phyloP scores from a whole-genome alignment of 129 eudicot species.

The Artemisia argyi region DNA sequence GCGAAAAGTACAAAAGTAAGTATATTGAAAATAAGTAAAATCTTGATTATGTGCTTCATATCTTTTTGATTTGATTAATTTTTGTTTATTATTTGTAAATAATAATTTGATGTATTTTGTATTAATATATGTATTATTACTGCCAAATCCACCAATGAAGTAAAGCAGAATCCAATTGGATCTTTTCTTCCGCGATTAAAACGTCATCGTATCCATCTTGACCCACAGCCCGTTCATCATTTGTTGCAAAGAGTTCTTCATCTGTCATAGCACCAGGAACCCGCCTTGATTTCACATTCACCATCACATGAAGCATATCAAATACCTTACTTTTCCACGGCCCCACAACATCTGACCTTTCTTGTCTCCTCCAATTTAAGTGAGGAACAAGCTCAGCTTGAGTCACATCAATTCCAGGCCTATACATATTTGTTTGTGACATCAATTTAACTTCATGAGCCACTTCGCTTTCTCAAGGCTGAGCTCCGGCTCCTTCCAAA shows the following conservation, averaged over 20 bases:
- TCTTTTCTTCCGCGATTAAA: conserved; percentile 77
- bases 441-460: conserved; percentile 84
- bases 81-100: too few species aligned
- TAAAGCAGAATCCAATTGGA: conserved; percentile 83
- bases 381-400: conserved; percentile 92
- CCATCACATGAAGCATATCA: conserved; percentile 93
- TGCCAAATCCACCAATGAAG: too few species aligned
- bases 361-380: conserved; percentile 87
- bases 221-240: conserved; percentile 34
- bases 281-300: conserved; percentile 88
- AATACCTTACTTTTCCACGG: conserved; percentile 83
- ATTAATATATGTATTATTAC: too few species aligned
- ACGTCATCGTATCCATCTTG: conserved; percentile 76
- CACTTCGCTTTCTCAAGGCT: conserved; percentile 84
- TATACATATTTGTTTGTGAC: conserved; percentile 91
- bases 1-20: too few species aligned
- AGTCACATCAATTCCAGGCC: conserved; percentile 96
- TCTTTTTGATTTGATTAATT: too few species aligned
- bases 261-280: conserved; percentile 97
- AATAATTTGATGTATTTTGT: too few species aligned
- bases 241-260: conserved; percentile 69
- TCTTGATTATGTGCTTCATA: too few species aligned
- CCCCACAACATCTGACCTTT: conserved; percentile 80
- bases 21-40: too few species aligned
- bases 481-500: conserved; percentile 91